Evolutionary conservation across 768 basidiomycete genomes (phyloP).

Genomic region (Suillus discolor): DNA sequence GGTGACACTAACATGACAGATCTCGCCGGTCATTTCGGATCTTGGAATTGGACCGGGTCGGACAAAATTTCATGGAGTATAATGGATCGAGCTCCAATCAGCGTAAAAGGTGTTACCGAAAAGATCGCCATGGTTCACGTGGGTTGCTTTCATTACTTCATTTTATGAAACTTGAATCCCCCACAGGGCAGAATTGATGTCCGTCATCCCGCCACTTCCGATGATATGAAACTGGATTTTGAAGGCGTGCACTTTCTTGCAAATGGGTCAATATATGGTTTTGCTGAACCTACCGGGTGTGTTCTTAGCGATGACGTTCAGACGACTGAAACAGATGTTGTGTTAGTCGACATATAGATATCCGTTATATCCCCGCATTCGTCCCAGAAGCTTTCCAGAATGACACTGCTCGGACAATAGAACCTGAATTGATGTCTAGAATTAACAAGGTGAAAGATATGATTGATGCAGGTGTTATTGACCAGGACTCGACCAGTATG

Average conservation of each 20-base stretch:
- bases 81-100: conserved; percentile 55
- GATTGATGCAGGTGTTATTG: conserved; percentile 65
- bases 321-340: background rate
- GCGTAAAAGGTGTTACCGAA: conserved; percentile 40
- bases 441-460: conserved; percentile 61
- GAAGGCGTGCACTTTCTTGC: conserved; percentile 75
- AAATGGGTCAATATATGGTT: conserved; percentile 78
- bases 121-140: conserved; percentile 68
- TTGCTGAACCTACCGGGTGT: conserved; percentile 67
- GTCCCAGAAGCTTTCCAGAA: conserved; percentile 60
- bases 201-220: conserved; percentile 49
- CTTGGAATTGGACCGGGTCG: conserved; percentile 73
- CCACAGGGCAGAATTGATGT: conserved; percentile 72
- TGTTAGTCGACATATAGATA: conserved; percentile 58
- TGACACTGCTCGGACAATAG: conserved; percentile 58
- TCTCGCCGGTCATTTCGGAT: conserved; percentile 47
- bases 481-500: conserved; percentile 48
- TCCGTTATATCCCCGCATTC: conserved; percentile 65
- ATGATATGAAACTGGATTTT: conserved; percentile 70
- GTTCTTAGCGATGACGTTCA: conserved; percentile 14
- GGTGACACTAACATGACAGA: conserved; percentile 52
- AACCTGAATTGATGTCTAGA: conserved; percentile 59
- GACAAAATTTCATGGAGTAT: conserved; percentile 67
- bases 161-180: conserved; percentile 7
- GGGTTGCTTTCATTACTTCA: conserved; percentile 29